A percentile compares a stretch with the other conserved stretches of the same genome.
These are phyloP conservation scores for Nemophila menziesii DNA, from an alignment of 257 asterid species.

Conservation along the genomic window DNA sequence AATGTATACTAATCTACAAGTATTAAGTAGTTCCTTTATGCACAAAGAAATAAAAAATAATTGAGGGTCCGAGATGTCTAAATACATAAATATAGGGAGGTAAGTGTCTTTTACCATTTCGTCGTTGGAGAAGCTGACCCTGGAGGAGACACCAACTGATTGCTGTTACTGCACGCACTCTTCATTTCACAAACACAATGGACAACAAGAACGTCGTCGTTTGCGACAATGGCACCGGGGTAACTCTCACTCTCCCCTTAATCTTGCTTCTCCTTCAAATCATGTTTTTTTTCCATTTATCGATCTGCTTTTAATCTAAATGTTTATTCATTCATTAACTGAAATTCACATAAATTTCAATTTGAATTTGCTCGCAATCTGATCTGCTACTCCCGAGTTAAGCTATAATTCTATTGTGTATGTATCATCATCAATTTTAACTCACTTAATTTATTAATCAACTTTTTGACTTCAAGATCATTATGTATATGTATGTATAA, in stretches of 20 bases:
- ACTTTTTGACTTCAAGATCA: not conserved
- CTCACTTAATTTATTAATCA: not conserved
- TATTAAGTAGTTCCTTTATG: too few species aligned
- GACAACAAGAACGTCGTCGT: conserved; percentile 79
- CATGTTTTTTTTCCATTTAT: conserved; percentile 2
- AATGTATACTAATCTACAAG: too few species aligned
- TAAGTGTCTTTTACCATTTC: too few species aligned
- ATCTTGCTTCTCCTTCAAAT: conserved; percentile 2
- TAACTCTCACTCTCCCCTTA: conserved; percentile 17
- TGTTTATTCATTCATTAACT: not conserved
- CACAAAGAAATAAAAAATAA: too few species aligned
- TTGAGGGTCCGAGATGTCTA: too few species aligned
- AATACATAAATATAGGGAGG: too few species aligned
- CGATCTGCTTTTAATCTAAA: conserved; percentile 10
- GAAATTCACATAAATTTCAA: not conserved
- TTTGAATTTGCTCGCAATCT: not conserved
- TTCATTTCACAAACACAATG: conserved; percentile 21
- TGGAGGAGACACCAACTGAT: too few species aligned
- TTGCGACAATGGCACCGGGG: conserved; percentile 95
- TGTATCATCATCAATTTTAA: not conserved
- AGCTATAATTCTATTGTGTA: not conserved
- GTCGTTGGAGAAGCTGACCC: too few species aligned
- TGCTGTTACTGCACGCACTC: not conserved
- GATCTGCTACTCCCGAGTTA: not conserved
- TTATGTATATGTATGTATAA: not conserved